Evolutionary conservation across 1,284 basidiomycete genomes (phyloP), one percentile per base, ranked within the genome.

Genomic region (Marasmius tenuissimus): DNA sequence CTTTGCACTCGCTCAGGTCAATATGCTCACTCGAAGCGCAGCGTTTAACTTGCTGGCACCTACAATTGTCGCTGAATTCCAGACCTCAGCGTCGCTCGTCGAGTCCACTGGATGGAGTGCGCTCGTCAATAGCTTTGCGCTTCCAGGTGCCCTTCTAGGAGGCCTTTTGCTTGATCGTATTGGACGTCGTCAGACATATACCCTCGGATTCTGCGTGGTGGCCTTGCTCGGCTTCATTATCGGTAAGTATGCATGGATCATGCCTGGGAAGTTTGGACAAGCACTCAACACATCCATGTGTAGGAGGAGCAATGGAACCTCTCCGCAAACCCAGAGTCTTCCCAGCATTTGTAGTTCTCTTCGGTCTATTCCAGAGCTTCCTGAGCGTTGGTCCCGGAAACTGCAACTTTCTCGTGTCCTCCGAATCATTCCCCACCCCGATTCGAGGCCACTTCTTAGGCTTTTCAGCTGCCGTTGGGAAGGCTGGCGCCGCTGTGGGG

Each of bases 371-470:
- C 48, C 57, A 58, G 34, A 58, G 57, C 37, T 58, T 58, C 45
- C 34, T 58, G 5, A 47, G 22, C 34, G 45, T 58, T 20, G 57
- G 57, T 34, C 57, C 57, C 16, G 57, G 57, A 45, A 58, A 58
- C 33, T 58, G 57, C 47, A 58, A 58, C 34, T 58, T 58, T 45
- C 47, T 58, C 16, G 57, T 58, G 14, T 33, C 45, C 18, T 48
- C 40, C 37, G 57, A 58, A 49, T 58, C 57, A 4, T 58, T 58
- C 57, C 57, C 57, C 37, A 58, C 57, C 11, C 57, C 57, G 18
- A 47, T 58, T 38, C 57, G 57, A n/a, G 57, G 57, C 8, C 57
- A 58, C 33, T 49, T 58, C 12, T 20, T 58, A 12, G 57, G 57
- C 47, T 38, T 58, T 20, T 42, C 57, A 35, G 47, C 57, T 20